Base-by-base conservation (phyloP, 2,329 filamentous ascomycete species). In the Phoma sp. region DNA sequence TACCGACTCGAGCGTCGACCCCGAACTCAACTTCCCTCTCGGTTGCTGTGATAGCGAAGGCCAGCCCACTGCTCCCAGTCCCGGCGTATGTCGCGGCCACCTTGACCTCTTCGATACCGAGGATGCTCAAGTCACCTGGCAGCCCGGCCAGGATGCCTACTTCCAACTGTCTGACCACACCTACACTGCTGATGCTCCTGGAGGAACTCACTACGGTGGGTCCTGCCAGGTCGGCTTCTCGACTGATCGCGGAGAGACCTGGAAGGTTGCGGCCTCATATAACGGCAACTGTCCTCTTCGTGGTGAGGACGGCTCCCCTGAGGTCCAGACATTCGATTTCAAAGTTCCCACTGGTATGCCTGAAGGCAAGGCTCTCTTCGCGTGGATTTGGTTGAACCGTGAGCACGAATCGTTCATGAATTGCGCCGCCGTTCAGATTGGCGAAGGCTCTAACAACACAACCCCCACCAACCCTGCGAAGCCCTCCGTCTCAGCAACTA, bases 381-480 rank as follows among this genome's bases (percentile, higher is more conserved):
- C 74, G 1, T 81, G 78, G 80, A 76, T 76, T 1, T 81, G 79
- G 80, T 65, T 80, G 40, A 81, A 81, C 48, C 75, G 80, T 24
- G 78, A 81, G 63, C 70, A 78, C 48, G 78, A 80, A 55, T 72
- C 77, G 55, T 78, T 76, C 58, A 77, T 77, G 74, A 77, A 76
- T 48, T 82, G 80, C 46, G 76, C 78, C 2, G 70, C 74, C 10
- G 76, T 82, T 24, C 74, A 73, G 6, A 81, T 82, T 51, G 68
- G 67, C 6, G 65, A 61, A 21, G 62, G 57, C 22, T 63, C 59
- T 19, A 61, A 60, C 10, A 59, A 63, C 41, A 58, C 47, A 38
- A 51, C 56, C 19, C 62, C 61, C 6, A 51, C 49, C 39, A 56
- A 57, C 36, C 40, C 53, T 38, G 49, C 62, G 10, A 36, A 54